Evolutionary conservation across 805 yeast genomes (phyloP).

Genomic region (Clavispora santaluciae): DNA sequence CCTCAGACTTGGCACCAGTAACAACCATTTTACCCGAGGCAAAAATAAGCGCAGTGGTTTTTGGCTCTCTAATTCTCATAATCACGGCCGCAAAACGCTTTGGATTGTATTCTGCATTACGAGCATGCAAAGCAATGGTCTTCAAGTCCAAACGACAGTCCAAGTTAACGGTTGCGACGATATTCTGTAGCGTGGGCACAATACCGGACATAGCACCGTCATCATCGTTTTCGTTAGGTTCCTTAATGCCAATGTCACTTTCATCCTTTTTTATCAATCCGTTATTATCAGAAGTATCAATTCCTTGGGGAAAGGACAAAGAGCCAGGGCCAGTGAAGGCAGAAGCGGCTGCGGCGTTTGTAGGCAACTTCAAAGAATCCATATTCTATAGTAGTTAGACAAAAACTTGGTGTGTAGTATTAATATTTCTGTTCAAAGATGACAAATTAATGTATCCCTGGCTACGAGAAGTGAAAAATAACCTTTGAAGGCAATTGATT

Average conservation of each 20-base stretch:
- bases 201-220: constrained; percentile 87
- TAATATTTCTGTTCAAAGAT: constrained; percentile 19
- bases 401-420: constrained; percentile 3
- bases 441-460: constrained; percentile 42
- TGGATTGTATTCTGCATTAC: constrained; percentile 98
- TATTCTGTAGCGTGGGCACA: constrained; percentile 91
- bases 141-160: constrained; percentile 95
- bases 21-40: constrained; percentile 99
- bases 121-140: constrained; percentile 96
- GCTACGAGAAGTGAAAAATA: not conserved
- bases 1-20: constrained; percentile 98
- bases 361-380: constrained; percentile 74
- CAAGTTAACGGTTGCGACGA: constrained; percentile 95
- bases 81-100: constrained; percentile 98
- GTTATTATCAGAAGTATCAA: constrained; percentile 15
- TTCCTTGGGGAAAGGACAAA: constrained; percentile 56
- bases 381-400: constrained; percentile 23
- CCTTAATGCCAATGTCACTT: constrained; percentile 18
- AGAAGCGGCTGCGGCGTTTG: constrained; percentile 72
- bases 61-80: constrained; percentile 98
- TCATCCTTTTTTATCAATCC: constrained; percentile 13
- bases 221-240: constrained; percentile 44
- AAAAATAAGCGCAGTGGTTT: constrained; percentile 94
- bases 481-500: not conserved
- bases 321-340: constrained; percentile 67